Evolutionary conservation across 2,329 filamentous ascomycete species (phyloP).

Genomic region (Fusarium begoniae): DNA sequence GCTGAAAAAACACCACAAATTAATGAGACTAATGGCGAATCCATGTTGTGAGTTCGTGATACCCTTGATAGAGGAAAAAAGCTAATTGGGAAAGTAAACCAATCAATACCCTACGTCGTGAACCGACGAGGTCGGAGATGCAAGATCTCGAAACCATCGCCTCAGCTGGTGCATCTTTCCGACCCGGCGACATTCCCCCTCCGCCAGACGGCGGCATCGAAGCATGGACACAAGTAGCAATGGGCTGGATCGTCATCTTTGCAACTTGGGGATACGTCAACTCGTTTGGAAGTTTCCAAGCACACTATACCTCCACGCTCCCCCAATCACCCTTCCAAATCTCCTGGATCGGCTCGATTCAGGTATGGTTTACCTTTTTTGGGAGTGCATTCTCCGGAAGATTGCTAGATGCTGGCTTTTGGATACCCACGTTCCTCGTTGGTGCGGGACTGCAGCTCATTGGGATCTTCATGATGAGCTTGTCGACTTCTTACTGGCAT

Average conservation of each 20-base stretch:
- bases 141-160: slow-evolving; percentile 16
- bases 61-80: no score
- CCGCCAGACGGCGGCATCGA: slow-evolving; percentile 42
- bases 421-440: slow-evolving; percentile 50
- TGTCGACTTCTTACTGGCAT: slow-evolving; percentile 57
- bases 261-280: slow-evolving; percentile 57
- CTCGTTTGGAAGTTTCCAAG: slow-evolving; percentile 57
- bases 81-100: neutral
- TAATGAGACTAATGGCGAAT: neutral
- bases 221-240: slow-evolving; percentile 51
- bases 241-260: slow-evolving; percentile 54
- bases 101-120: neutral
- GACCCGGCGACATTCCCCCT: slow-evolving; percentile 1
- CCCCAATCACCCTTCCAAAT: slow-evolving; percentile 50
- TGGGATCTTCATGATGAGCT: slow-evolving; percentile 57
- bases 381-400: slow-evolving; percentile 56
- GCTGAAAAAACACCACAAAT: neutral
- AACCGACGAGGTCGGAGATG: slow-evolving; percentile 10
- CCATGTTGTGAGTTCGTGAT: neutral
- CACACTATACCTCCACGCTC: slow-evolving; percentile 50
- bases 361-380: slow-evolving; percentile 55
- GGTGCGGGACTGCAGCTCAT: slow-evolving; percentile 52
- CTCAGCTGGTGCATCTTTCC: slow-evolving; percentile 11
- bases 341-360: slow-evolving; percentile 58
- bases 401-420: slow-evolving; percentile 56